These are phyloP conservation scores for Fragaria vesca DNA, from an alignment of 306 rosid genomes.

Conservation along the genomic window DNA sequence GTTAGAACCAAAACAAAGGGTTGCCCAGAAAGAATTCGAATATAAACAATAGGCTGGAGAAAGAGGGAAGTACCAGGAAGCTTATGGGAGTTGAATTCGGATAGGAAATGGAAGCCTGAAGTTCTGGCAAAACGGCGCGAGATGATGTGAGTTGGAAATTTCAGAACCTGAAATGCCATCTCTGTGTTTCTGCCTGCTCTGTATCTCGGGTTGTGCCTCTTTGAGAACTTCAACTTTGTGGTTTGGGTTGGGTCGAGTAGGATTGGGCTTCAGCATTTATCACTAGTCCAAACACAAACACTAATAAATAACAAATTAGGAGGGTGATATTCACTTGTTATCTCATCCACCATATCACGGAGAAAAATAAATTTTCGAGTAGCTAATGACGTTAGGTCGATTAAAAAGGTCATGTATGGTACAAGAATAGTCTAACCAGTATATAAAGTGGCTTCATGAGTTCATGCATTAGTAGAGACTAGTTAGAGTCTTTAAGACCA, in stretches of 20 bases:
- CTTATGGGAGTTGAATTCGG: slow-evolving; percentile 24
- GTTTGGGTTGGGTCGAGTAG: not conserved
- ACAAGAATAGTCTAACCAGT: no score
- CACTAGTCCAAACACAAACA: not conserved
- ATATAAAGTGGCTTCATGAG: no score
- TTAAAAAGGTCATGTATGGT: no score
- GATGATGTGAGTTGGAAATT: slow-evolving; percentile 30
- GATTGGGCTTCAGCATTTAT: not conserved
- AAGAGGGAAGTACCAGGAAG: slow-evolving; percentile 25
- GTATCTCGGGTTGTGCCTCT: not conserved
- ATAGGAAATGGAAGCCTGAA: slow-evolving; percentile 29
- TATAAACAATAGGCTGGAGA: not conserved
- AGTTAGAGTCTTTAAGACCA: no score
- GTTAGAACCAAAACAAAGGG: slow-evolving; percentile 8
- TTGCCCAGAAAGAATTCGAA: not conserved
- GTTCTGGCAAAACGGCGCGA: slow-evolving; percentile 32
- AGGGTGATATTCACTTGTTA: no score
- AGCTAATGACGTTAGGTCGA: no score
- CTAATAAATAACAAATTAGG: no score
- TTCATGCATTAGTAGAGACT: no score
- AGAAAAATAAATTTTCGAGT: no score
- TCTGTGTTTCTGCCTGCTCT: not conserved
- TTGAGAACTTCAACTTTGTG: not conserved
- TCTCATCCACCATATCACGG: no score
- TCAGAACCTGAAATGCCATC: slow-evolving; percentile 53